Percentiles rank a stretch among this genome's conserved stretches.
Conservation (phyloP, 2,329 filamentous ascomycete genomes). For the Colletotrichum graminicola region DNA sequence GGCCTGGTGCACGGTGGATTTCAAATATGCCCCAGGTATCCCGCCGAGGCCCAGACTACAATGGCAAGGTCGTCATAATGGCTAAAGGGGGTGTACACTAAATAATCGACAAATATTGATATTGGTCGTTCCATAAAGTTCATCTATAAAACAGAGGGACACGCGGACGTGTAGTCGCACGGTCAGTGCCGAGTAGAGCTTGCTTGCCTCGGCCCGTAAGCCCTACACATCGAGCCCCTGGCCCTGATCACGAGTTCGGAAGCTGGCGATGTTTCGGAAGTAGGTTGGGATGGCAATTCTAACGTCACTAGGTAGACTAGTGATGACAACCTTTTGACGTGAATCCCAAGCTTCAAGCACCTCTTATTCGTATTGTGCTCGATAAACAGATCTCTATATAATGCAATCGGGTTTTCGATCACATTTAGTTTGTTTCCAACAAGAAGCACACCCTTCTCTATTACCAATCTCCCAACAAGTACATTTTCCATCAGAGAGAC, state of each 20-base stretch:
- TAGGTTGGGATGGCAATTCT: not conserved
- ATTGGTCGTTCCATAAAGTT: not conserved
- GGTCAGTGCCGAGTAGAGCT: not conserved
- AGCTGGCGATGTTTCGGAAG: not conserved
- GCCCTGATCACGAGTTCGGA: not conserved
- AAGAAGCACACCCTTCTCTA: not conserved
- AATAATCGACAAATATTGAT: not conserved
- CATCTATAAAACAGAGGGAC: not conserved
- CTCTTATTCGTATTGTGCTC: not conserved
- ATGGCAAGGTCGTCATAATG: not conserved
- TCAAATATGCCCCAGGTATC: not conserved
- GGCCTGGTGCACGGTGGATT: not conserved
- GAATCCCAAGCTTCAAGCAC: accelerated
- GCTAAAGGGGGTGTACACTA: not conserved
- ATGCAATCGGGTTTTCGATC: not conserved
- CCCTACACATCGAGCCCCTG: not conserved
- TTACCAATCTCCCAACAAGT: not conserved
- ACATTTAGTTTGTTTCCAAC: not conserved
- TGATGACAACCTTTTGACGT: not conserved
- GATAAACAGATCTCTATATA: not conserved
- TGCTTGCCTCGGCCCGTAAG: not conserved
- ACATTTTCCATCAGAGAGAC: not conserved
- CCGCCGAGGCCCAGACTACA: not conserved
- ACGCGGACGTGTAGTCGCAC: not conserved
- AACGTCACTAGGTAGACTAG: not conserved